Base-by-base conservation (phyloP, 202 grass and related monocot genomes). In the Alloteropsis angusta region DNA sequence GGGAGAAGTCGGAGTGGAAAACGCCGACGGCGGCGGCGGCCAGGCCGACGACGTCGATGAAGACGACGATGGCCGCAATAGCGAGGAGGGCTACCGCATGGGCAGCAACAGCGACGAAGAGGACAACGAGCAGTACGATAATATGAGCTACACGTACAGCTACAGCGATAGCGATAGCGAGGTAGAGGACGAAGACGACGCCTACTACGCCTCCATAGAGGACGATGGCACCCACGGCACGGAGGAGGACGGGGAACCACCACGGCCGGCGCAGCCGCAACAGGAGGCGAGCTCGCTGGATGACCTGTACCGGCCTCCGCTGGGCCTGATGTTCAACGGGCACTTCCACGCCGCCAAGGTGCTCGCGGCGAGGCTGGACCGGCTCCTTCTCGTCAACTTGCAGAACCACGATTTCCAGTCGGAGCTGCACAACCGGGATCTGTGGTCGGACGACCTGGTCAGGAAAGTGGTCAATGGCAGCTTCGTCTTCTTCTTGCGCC, bases 381-480 rank as follows among this genome's bases (percentile, higher is more conserved):
- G 18, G 60, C 79, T 81, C 50, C 85, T 79, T 8, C 43, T 83
- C 23, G 60, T 87, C 14, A 83, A 68, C 74, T 9, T 87, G 0
- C 80, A 83, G 68, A 9, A 55, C 30, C 21, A 13, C 13, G 34
- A 67, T 0, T 83, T 83, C 58, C 25, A 52, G 34, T 87, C 80
- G 50, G 9, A 43, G 10, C 23, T 53, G 14, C 68, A 74, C 17
- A 87, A 87, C 80, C 74, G 85, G 1, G 80, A 78, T 42, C 68
- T 87, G 7, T 87, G 80, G 85, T 12, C 34, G 6, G 41, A 83
- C 80, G 42, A 79, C 12, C 6, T 12, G 34, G 60, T 87, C 9
- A 46, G 0, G 11, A 7, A 21, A 23, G 35, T 67, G 17, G 28
- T 87, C 4, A 65, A 1, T 39, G 42, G 60, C 4, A 61, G 23